Evolutionary conservation across 257 asterid genomes (phyloP).

Genomic region (Paulownia fortunei): DNA sequence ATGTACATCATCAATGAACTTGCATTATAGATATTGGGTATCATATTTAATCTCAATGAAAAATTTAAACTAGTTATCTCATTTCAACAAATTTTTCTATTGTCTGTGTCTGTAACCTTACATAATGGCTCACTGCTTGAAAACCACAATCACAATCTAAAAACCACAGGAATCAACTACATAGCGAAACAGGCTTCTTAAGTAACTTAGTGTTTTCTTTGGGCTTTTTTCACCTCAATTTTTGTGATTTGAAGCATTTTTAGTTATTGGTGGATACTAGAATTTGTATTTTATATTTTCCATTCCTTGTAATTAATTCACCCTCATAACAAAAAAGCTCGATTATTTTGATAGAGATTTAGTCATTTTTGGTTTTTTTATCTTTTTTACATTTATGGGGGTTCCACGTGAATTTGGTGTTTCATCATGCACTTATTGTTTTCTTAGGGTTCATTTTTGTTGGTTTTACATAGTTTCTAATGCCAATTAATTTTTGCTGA

Average conservation of each 20-base stretch:
- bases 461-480: no score
- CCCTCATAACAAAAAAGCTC: not conserved
- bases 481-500: no score
- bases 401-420: not conserved
- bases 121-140: not conserved
- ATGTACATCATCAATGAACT: not conserved
- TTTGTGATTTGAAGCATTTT: not conserved
- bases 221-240: not conserved
- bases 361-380: not conserved
- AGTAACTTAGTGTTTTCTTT: not conserved
- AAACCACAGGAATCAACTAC: not conserved
- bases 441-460: no score
- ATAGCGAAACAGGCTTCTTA: not conserved
- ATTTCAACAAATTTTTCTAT: not conserved
- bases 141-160: no score
- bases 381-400: not conserved
- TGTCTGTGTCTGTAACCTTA: not conserved
- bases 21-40: not conserved
- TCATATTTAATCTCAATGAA: not conserved
- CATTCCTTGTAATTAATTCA: not conserved
- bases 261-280: not conserved
- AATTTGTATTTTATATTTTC: not conserved
- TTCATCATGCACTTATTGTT: no score
- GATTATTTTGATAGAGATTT: not conserved
- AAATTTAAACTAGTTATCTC: not conserved